These are phyloP conservation scores for Lachancea cidri DNA, from an alignment of 805 yeast genomes.

Conservation along the genomic window DNA sequence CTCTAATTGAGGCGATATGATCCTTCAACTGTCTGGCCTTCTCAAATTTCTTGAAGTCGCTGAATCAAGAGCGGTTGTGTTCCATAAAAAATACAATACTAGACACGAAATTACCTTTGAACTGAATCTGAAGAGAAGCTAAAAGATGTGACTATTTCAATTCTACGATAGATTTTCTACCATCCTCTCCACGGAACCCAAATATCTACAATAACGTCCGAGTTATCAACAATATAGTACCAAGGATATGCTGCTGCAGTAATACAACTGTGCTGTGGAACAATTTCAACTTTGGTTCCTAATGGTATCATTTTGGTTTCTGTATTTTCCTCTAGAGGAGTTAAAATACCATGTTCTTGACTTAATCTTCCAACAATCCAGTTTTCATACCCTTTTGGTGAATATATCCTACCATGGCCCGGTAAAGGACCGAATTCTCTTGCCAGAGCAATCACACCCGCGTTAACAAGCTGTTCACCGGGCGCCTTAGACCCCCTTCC, in stretches of 20 bases:
- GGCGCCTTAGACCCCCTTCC: conserved; percentile 38
- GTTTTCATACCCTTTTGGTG: conserved; percentile 29
- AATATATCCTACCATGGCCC: conserved; percentile 48
- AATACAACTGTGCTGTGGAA: conserved; percentile 73
- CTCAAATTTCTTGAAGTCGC: conserved; percentile 88
- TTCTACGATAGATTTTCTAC: conserved; percentile 16
- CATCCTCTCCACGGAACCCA: conserved; percentile 63
- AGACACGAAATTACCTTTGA: too few species aligned
- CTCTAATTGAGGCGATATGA: conserved; percentile 67
- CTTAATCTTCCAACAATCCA: conserved; percentile 67
- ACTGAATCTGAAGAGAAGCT: too few species aligned
- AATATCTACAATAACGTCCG: conserved; percentile 48
- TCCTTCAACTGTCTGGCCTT: conserved; percentile 81
- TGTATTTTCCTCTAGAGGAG: conserved; percentile 37
- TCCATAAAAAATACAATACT: too few species aligned
- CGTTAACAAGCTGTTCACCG: conserved; percentile 54
- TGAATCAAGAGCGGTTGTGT: too few species aligned
- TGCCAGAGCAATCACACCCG: conserved; percentile 68
- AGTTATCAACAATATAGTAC: conserved; percentile 50
- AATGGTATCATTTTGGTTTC: conserved; percentile 15
- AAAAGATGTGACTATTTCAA: too few species aligned
- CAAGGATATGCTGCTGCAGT: conserved; percentile 58
- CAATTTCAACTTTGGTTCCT: conserved; percentile 50
- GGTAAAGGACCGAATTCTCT: conserved; percentile 56
- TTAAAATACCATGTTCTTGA: conserved; percentile 75